A percentile compares a stretch with the other conserved stretches of the same genome.
These are phyloP conservation scores for Buxus sempervirens DNA, from an alignment of 164 flowering plant species.

Conservation along the genomic window DNA sequence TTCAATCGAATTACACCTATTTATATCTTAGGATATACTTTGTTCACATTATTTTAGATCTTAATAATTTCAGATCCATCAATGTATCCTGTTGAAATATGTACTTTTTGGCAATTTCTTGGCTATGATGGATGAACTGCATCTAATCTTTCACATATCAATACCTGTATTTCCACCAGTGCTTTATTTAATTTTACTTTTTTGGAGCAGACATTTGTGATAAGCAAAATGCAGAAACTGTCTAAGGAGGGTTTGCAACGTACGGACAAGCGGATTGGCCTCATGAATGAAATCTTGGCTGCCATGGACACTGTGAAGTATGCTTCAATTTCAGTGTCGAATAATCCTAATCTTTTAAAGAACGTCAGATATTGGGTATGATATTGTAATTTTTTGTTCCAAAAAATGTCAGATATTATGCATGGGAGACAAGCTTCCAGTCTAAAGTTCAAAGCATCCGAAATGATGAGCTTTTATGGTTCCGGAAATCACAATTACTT, in stretches of 20 bases:
- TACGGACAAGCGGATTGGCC: conserved; percentile 95
- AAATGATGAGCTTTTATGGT: conserved; percentile 89
- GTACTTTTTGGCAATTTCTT: no score
- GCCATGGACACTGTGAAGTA: conserved; percentile 99
- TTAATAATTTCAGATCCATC: no score
- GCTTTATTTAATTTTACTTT: conserved; percentile 2
- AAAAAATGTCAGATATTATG: conserved; percentile 75
- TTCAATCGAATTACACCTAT: no score
- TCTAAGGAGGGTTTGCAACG: conserved; percentile 96
- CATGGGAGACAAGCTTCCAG: conserved; percentile 94
- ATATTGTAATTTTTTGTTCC: conserved; percentile 10
- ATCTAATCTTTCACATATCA: no score
- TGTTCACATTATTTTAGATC: no score
- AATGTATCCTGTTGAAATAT: no score
- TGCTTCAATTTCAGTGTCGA: conserved; percentile 12
- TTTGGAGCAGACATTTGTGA: conserved; percentile 61
- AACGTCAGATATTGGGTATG: not conserved
- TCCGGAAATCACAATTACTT: conserved; percentile 67
- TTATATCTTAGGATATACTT: no score
- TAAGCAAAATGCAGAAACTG: conserved; percentile 77
- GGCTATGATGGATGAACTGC: no score
- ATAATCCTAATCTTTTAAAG: not conserved
- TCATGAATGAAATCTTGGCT: conserved; percentile 97
- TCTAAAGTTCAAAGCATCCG: conserved; percentile 70
- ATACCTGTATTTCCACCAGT: not conserved